Conservation (phyloP, 1,284 basidiomycete species). For the Pisolithus thermaeus region DNA sequence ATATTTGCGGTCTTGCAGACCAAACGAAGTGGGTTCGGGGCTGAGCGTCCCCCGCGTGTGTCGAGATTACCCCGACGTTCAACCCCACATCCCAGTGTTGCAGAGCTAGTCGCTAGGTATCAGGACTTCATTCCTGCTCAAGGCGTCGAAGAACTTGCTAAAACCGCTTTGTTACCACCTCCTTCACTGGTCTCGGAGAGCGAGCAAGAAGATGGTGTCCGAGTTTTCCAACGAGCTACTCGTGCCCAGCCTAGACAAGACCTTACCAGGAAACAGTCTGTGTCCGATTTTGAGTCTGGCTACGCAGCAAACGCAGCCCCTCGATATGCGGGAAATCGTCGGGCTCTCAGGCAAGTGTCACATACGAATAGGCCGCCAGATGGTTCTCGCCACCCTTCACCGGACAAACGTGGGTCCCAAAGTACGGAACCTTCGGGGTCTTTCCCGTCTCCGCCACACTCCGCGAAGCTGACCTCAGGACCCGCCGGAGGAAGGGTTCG, state of each 20-base stretch:
- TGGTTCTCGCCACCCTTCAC: conserved; percentile 61
- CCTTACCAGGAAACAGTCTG: conserved; percentile 50
- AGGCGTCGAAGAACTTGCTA: conserved; percentile 63
- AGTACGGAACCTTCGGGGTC: conserved; percentile 32
- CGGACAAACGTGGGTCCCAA: conserved; percentile 54
- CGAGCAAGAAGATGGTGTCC: conserved; percentile 54
- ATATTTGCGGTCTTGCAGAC: conserved; percentile 14
- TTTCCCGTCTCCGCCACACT: conserved; percentile 43
- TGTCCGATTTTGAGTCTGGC: conserved; percentile 83
- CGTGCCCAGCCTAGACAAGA: conserved; percentile 46
- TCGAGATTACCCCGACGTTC: conserved; percentile 72
- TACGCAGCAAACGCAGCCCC: conserved; percentile 87
- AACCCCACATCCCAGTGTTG: conserved; percentile 60
- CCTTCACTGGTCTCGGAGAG: conserved; percentile 58
- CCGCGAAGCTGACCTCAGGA: conserved; percentile 18
- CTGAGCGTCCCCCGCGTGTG: conserved; percentile 23
- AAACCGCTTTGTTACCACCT: conserved; percentile 55
- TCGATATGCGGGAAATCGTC: conserved; percentile 46
- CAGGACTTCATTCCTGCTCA: conserved; percentile 70
- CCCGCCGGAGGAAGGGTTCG: conserved; percentile 28
- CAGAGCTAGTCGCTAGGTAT: conserved; percentile 82
- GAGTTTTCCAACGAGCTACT: conserved; percentile 29
- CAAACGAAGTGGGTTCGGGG: conserved; percentile 18
- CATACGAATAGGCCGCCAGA: conserved; percentile 49
- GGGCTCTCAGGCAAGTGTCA: conserved; percentile 36